A percentile compares a stretch with the other conserved stretches of the same genome.
phyloP scores from a whole-genome alignment of 345 rosid species.

The Geranium rotundifolium region DNA sequence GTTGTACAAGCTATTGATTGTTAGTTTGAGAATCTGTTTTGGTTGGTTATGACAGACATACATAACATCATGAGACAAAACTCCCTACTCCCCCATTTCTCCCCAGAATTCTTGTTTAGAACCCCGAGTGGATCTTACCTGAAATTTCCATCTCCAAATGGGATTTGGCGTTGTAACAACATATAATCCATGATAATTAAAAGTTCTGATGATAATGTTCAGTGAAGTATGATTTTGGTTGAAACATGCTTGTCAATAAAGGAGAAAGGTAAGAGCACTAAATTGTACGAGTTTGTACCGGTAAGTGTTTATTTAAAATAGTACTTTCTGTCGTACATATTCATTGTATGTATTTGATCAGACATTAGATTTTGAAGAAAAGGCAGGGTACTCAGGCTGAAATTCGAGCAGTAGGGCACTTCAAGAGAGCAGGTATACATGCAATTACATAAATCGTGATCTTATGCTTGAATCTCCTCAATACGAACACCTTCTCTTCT shows the following conservation, averaged over 20 bases:
- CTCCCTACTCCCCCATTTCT: not conserved
- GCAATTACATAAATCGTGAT: conserved; percentile 23
- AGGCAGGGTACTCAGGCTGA: conserved; percentile 15
- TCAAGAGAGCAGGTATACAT: conserved; percentile 21
- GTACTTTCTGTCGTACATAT: not conserved
- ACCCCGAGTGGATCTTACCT: not conserved
- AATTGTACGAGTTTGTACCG: not conserved
- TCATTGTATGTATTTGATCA: conserved; percentile 10
- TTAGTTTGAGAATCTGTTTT: not conserved
- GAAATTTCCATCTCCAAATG: not conserved
- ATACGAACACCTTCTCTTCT: conserved; percentile 25
- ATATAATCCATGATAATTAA: not conserved
- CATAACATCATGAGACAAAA: not conserved
- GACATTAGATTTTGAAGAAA: conserved; percentile 1
- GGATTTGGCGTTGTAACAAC: not conserved
- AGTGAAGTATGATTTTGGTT: not conserved
- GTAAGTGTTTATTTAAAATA: too few relatives aligned
- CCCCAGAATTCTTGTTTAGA: not conserved
- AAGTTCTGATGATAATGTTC: not conserved
- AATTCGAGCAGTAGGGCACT: conserved; percentile 19
- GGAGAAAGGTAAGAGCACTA: not conserved
- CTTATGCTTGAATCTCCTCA: conserved; percentile 37
- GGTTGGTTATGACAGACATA: not conserved
- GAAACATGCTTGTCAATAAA: not conserved
- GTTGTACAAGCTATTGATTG: not conserved